Evolutionary conservation across 768 basidiomycete genomes (phyloP).

Genomic region (Asterophora lycoperdoides): DNA sequence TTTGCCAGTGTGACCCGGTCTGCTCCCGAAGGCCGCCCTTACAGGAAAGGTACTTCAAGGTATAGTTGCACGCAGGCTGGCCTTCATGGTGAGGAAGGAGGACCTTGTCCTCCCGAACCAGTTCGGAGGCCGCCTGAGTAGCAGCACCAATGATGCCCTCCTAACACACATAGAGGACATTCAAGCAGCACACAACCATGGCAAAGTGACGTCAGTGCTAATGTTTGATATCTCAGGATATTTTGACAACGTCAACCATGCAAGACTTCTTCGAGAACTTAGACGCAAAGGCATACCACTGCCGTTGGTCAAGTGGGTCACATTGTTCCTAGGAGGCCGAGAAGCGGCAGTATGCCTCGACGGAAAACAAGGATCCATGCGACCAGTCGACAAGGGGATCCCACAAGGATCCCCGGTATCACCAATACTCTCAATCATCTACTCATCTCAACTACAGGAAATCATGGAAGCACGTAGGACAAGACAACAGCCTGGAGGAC

Average conservation of each 20-base stretch:
- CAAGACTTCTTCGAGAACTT: too few relatives aligned
- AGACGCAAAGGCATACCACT: too few relatives aligned
- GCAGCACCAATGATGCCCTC: too few relatives aligned
- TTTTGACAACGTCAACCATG: conserved; percentile 26
- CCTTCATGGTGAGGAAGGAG: conserved; percentile 18
- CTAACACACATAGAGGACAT: too few relatives aligned
- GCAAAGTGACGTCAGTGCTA: conserved; percentile 20
- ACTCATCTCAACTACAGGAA: too few relatives aligned
- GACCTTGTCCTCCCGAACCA: too few relatives aligned
- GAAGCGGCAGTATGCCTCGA: conserved; percentile 24
- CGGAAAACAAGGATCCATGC: conserved; percentile 19
- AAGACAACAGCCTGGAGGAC: background rate
- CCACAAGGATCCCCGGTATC: too few relatives aligned
- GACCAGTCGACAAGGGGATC: conserved; percentile 23
- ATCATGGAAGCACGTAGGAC: conserved; percentile 6
- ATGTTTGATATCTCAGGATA: conserved; percentile 28
- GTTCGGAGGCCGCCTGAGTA: too few relatives aligned
- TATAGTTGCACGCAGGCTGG: conserved; percentile 22
- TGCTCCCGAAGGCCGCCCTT: too few relatives aligned
- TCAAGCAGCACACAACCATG: too few relatives aligned
- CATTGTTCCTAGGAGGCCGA: conserved; percentile 20
- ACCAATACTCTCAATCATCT: too few relatives aligned
- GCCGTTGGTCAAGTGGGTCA: conserved; percentile 17
- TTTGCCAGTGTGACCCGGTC: too few relatives aligned
- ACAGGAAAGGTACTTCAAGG: conserved; percentile 29